Evolutionary conservation across 768 basidiomycete species (phyloP), one percentile per base, ranked within the genome.

Genomic region (Pleurotus cornucopiae): DNA sequence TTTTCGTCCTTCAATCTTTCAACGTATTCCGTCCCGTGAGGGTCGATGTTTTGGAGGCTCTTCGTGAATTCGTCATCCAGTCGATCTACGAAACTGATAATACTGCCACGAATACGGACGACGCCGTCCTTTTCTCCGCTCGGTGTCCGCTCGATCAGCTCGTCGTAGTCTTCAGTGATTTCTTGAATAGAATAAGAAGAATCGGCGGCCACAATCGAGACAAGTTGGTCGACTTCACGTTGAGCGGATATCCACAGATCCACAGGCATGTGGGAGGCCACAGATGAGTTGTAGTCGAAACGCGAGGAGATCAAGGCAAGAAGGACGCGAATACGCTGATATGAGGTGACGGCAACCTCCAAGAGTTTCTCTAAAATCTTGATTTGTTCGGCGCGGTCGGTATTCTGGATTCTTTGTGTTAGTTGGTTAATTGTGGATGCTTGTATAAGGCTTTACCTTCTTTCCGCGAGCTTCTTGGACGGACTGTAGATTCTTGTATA

Each of bases 1-100:
- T 94, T 92, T 75, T 98, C 98, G 67, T 98, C 94, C 72, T 94
- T 94, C 56, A 99, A 76, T 47, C 97, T 83, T 67, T 98, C 97
- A 44, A 99, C 89, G 67, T 99, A 99, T 70, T 99, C 97, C n/a
- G 91, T 93, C 2, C 97, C 94, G 67, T 99, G 97, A 6, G 97
- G 96, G 65, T 99, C 97, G 60, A 97, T 94, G 66, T 98, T 94
- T 81, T 98, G 97, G 34, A 99, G 73, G 64, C 92, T 94, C 66
- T 91, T 91, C 44, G 94, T 98, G 69, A 99, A 99, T 73, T 99
- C 97, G 63, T 98, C 97, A 68, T 98, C 97, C 46, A 99, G 73
- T 53, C 95, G 87, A 69, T 99, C 97, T 46, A 99, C 83, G 62
- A 97, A 92, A 66, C 91, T 92, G 71, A 98, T 96, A 69, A 99